phyloP scores from a whole-genome alignment of 352 stramenopile genomes.

The Globisporangium barbulae region DNA sequence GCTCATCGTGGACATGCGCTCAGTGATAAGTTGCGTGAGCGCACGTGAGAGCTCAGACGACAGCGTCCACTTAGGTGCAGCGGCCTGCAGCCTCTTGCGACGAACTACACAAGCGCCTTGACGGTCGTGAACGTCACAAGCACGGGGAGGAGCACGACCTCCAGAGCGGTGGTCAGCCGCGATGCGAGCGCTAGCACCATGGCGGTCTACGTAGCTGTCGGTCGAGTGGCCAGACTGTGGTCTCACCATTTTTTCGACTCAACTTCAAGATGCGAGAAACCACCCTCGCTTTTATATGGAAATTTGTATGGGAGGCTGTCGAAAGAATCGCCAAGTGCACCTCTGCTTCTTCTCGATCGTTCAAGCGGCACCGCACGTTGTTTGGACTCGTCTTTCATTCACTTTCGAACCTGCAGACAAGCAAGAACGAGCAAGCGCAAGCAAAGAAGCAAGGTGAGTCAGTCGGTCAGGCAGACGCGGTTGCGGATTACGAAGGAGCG shows the following conservation, averaged over 20 bases:
- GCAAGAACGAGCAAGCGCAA: background rate
- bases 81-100: no score
- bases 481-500: background rate
- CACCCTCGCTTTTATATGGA: background rate
- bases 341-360: slow-evolving; percentile 1
- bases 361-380: slow-evolving; percentile 2
- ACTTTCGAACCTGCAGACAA: slow-evolving; percentile 2
- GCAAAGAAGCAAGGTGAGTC: background rate
- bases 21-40: no score
- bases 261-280: background rate
- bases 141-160: no score
- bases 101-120: no score
- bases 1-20: no score
- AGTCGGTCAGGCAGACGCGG: background rate
- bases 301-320: slow-evolving; percentile 1
- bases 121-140: no score
- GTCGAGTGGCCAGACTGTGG: no score
- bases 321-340: background rate
- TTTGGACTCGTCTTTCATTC: background rate
- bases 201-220: no score
- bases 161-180: no score
- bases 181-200: no score
- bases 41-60: no score
- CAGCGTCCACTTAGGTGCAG: no score
- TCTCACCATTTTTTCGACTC: background rate